A percentile compares a stretch with the other conserved stretches of the same genome.
These are phyloP conservation scores for Samsoniella hepiali DNA, from an alignment of 2,329 filamentous ascomycete genomes.

Conservation along the genomic window DNA sequence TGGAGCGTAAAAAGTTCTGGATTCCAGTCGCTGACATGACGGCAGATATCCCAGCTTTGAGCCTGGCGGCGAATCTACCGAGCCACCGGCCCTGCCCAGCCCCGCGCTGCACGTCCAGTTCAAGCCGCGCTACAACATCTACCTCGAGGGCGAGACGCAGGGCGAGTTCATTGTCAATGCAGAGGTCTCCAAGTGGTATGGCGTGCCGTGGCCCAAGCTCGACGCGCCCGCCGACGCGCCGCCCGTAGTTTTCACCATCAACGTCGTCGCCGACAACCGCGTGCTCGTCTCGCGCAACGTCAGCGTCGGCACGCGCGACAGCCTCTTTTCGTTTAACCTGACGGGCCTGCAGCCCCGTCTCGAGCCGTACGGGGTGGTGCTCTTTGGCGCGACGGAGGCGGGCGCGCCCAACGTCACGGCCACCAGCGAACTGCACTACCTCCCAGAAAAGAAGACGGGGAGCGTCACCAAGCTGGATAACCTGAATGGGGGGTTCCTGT, in stretches of 20 bases:
- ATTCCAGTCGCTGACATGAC: neutral
- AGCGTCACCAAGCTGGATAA: conserved; percentile 47
- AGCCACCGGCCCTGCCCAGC: conserved; percentile 31
- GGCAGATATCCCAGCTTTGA: conserved; percentile 39
- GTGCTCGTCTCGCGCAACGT: conserved; percentile 35
- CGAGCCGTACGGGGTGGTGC: conserved; percentile 38
- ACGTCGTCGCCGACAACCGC: conserved; percentile 28
- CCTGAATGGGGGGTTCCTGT: conserved; percentile 41
- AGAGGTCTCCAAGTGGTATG: conserved; percentile 39
- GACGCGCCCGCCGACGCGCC: conserved; percentile 22
- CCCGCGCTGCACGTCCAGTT: conserved; percentile 43
- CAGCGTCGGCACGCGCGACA: conserved; percentile 33
- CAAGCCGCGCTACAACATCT: conserved; percentile 45
- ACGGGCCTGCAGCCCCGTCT: conserved; percentile 33
- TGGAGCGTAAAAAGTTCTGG: neutral
- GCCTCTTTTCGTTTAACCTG: conserved; percentile 38
- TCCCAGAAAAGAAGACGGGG: conserved; percentile 41
- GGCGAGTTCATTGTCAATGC: conserved; percentile 45
- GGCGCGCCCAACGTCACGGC: conserved; percentile 36
- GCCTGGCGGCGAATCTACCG: conserved; percentile 41
- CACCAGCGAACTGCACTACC: conserved; percentile 37
- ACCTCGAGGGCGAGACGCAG: conserved; percentile 38
- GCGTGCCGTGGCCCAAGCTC: conserved; percentile 34
- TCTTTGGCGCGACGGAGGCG: conserved; percentile 33
- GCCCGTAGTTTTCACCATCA: conserved; percentile 38